Evolutionary conservation across 805 yeast genomes (phyloP), one percentile per base, ranked within the genome.

Genomic region (Schwanniomyces vanrijiae): DNA sequence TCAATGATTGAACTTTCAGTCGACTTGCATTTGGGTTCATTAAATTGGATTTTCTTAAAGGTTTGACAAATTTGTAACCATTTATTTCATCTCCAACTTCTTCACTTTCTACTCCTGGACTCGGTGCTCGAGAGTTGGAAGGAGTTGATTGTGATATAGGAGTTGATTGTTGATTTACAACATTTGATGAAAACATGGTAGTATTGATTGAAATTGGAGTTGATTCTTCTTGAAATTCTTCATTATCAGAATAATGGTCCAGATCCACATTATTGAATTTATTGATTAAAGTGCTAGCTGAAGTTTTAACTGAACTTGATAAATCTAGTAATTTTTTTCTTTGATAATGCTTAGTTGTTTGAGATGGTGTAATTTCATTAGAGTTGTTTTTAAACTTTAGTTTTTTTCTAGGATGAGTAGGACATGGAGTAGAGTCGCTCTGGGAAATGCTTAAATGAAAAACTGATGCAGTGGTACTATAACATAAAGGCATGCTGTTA

Each of bases 351-450:
- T 55, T 57, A 3, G 56, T 47, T 11, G 37, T 43, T 20, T 44
- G 46, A 19, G 49, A 48, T 22, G 52, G 52, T 3, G 52, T 41
- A 10, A 31, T 18, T n/a, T 49, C 43, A 14, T 19, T 18, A 16
- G 44, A 21, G 2, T 26, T 40, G 25, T 31, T 54, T 45, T 64
- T 66, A 42, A 64, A 60, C 50, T 61, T 63, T 31, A 68, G 48
- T 45, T 59, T 64, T 55, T 71, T 72, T n/a, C 74, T 55, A 5
- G 76, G 73, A 39, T 71, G 71, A 2, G 61, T 52, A 2, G 77
- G 77, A 48, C 77, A 72, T 9, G 77, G 77, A 3, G 77, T 72
- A 9, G 75, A 68, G 54, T 72, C 74, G 14, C 70, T 64, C n/a
- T 58, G 60, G 21, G 68, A 61, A 38, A 66, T 64, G 47, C 69